Evolutionary conservation across 2,329 filamentous ascomycete genomes (phyloP).

Genomic region (Rachicladosporium sp.): DNA sequence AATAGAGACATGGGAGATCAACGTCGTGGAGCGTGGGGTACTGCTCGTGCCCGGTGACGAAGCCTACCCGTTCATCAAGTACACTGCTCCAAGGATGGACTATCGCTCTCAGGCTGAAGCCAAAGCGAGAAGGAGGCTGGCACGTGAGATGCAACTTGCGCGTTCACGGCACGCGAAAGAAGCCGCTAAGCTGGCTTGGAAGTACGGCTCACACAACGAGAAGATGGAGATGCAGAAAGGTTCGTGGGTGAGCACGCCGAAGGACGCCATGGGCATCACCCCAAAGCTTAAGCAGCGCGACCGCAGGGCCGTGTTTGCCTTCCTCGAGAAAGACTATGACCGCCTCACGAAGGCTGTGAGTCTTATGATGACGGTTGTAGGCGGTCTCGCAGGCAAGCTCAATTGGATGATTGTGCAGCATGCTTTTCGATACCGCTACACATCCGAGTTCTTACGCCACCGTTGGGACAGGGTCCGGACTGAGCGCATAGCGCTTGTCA

Average conservation of each 20-base stretch:
- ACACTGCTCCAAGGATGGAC: constrained; percentile 3
- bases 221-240: not conserved
- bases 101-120: not conserved
- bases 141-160: not conserved
- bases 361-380: constrained; percentile 21
- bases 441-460: constrained; percentile 26
- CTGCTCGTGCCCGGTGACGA: too few relatives aligned
- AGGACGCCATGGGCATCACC: not conserved
- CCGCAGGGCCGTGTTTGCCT: constrained; percentile 9
- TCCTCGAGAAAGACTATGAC: constrained; percentile 17
- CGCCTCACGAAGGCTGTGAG: constrained; percentile 22
- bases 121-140: not conserved
- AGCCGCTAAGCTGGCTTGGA: not conserved
- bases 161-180: too few relatives aligned
- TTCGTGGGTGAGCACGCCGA: not conserved
- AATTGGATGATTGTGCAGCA: constrained; percentile 32
- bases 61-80: constrained; percentile 9
- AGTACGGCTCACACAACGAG: too few relatives aligned
- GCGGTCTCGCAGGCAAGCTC: constrained; percentile 23
- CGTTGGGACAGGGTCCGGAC: constrained; percentile 23
- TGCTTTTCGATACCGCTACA: constrained; percentile 25
- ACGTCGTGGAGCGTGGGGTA: constrained; percentile 1
- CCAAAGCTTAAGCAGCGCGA: constrained; percentile 12
- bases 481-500: constrained; percentile 14
- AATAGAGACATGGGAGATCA: constrained; percentile 8